Base-by-base conservation (phyloP, 768 basidiomycete genomes). In the Pleurotus tuoliensis region DNA sequence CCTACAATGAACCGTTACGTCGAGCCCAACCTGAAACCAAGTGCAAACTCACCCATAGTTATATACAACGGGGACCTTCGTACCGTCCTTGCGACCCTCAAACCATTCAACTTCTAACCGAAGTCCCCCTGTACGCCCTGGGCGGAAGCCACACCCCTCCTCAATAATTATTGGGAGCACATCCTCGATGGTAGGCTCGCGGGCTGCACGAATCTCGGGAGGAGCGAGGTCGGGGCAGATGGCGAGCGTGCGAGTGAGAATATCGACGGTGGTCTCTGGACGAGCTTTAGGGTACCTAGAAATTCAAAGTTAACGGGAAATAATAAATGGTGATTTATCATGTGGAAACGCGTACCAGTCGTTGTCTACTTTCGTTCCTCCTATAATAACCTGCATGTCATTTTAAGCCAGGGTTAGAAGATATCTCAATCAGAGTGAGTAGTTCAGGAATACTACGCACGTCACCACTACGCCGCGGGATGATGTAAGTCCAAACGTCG, bases 71-170 rank as follows among this genome's bases (percentile, higher is more conserved):
- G 82, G 84, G 1, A 83, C 67, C 49, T 69, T 72, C 12, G 54
- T 59, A 15, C 62, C 64, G 44, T 30, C 63, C 4, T 62, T 54
- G 41, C 61, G 57, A 18, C 60, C 62, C 9, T 70, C 70, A 20
- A 77, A 61, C 71, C 70, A 76, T 37, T 81, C 80, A 1, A 73
- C 67, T 40, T 83, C 87, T 0, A 90, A 69, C 22, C 88, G 70
- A 30, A 91, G 74, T 0, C 89, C 88, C n/a, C 83, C 86, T 40
- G 81, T 83, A 55, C 90, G 72, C 1, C 69, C 80, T 0, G 90
- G 90, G 3, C 89, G 75, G 47, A 92, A 68, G 2, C 90, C 90
- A 55, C 75, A 76, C 2, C 82, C 81, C 57, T 80, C 76, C 37
- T 78, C 78, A 4, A 82, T 63, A 34, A 83, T 71, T 34, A 81